phyloP scores from a whole-genome alignment of 2,329 filamentous ascomycete genomes.

The Alternaria tenuissima region DNA sequence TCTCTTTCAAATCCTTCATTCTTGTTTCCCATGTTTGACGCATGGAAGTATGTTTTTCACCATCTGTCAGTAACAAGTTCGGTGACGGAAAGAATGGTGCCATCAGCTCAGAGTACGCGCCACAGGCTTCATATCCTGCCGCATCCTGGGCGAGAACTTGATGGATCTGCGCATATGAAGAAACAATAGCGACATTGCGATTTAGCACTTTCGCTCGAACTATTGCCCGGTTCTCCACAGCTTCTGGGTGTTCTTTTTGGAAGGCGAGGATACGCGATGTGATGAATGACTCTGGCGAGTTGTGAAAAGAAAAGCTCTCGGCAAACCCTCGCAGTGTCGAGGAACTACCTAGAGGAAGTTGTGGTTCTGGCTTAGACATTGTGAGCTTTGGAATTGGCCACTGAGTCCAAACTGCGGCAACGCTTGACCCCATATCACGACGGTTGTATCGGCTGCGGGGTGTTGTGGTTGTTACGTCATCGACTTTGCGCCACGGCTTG shows the following conservation, averaged over 20 bases:
- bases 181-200: slow-evolving; percentile 4
- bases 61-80: slow-evolving; percentile 2
- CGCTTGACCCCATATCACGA: neutral
- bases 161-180: slow-evolving; percentile 2
- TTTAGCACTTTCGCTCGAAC: neutral
- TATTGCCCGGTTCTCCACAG: neutral
- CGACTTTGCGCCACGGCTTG: slow-evolving; percentile 1
- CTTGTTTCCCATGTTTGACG: neutral
- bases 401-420: too few relatives aligned
- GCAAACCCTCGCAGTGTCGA: neutral
- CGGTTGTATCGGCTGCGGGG: slow-evolving; percentile 1
- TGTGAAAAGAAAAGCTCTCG: slow-evolving; percentile 3
- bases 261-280: slow-evolving; percentile 1
- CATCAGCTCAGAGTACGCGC: slow-evolving; percentile 1
- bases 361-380: neutral
- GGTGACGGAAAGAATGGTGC: slow-evolving; percentile 3
- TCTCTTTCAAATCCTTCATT: neutral
- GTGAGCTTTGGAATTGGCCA: too few relatives aligned
- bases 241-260: neutral
- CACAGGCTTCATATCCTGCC: neutral
- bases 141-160: slow-evolving; percentile 2
- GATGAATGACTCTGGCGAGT: neutral
- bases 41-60: neutral
- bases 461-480: neutral
- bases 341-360: neutral